phyloP scores from a whole-genome alignment of 345 rosid species.

The Excoecaria cochinchinensis region DNA sequence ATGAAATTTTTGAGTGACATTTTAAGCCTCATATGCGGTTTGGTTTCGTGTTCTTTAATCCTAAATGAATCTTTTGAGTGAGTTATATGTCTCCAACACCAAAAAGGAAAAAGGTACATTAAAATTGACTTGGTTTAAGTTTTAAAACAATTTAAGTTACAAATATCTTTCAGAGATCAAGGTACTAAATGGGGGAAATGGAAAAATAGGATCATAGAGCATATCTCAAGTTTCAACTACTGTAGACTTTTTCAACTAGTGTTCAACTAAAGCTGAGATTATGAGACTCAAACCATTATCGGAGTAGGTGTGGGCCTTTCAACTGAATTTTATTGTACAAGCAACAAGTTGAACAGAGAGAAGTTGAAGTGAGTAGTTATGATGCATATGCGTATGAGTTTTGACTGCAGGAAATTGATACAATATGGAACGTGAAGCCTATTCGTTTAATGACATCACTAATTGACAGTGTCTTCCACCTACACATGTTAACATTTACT shows the following conservation, averaged over 20 bases:
- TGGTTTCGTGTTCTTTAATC: conserved; percentile 7
- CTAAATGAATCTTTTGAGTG: neutral
- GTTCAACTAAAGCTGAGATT: neutral
- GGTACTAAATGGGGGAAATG: neutral
- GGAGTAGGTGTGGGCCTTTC: neutral
- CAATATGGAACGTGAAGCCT: neutral
- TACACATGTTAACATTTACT: neutral
- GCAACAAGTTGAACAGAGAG: neutral
- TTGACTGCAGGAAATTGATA: neutral
- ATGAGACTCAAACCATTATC: neutral
- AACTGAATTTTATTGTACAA: neutral
- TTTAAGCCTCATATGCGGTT: neutral
- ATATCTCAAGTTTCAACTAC: neutral
- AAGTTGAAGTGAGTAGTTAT: neutral
- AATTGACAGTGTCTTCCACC: no score
- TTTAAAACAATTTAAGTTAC: neutral
- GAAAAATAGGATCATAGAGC: neutral
- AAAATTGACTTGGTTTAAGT: neutral
- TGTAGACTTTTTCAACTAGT: neutral
- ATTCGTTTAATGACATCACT: neutral
- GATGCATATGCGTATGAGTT: neutral
- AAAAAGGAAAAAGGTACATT: neutral
- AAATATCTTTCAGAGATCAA: neutral
- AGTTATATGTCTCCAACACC: neutral
- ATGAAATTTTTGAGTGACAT: neutral